Evolutionary conservation across 225 moss, liverwort and hornwort species (phyloP), one percentile per base, ranked within the genome.

Genomic region (Pseudoscleropodium purum): DNA sequence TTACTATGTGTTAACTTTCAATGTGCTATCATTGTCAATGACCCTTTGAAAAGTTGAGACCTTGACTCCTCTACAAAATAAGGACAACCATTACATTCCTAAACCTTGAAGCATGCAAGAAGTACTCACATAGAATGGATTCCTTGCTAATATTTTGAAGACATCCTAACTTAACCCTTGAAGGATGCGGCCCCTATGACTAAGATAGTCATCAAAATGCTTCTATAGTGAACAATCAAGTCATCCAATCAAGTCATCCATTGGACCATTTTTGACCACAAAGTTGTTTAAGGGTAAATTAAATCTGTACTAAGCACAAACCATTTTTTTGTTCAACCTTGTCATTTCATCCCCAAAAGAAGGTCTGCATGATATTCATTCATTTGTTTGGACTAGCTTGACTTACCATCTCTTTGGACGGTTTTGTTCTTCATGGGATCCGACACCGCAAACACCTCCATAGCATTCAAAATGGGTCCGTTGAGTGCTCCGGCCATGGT

Each of bases 101-200:
- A 3, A 5, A 60, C 19, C 41, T 80, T 1, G 1, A n/a, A 5
- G n/a, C 29, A 80, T 39, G 12, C 6, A 39, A 5, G 26, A 60
- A 18, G 3, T 30, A 18, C 8, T 41, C 5, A 30, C 9, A 5
- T 12, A 13, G 8, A 60, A 59, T 0, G 1, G 19, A 60, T 80
- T 80, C 3, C 13, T 37, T 77, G 24, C 6, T 0, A 36, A 2
- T 9, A 52, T 36, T 24, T 54, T 0, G 2, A 78, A 0, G 9
- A 54, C 4, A 0, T 15, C 9, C 36, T 78, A 36, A 24, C 9
- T 37, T 36, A 37, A 18, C 54, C 54, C 18, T 54, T 54, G 17
- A 5, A 18, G 6, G 56, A 56, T 2, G 18, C 1, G 56, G 18
- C 56, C 18, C 56, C 18, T 56, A 18, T 18, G 56, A 56, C 56